Evolutionary conservation across 768 basidiomycete genomes (phyloP).

Genomic region (Trametes cingulata): DNA sequence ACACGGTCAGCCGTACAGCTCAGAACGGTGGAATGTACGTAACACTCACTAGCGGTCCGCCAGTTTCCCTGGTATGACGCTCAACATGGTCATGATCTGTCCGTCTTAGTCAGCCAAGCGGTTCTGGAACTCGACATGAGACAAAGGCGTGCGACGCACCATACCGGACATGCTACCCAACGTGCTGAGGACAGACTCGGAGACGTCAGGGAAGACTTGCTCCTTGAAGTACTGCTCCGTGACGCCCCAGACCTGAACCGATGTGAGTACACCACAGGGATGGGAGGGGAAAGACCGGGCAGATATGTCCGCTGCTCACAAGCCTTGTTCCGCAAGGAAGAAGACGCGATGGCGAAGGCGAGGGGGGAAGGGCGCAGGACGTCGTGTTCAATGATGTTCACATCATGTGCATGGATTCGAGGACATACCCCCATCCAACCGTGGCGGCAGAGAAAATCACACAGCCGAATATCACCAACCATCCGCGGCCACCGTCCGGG

Average conservation of each 20-base stretch:
- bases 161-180: slow-evolving; percentile 26
- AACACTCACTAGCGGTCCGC: slow-evolving; percentile 27
- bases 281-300: slow-evolving; percentile 22
- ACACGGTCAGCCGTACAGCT: background rate
- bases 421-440: slow-evolving; percentile 29
- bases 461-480: slow-evolving; percentile 28
- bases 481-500: slow-evolving; percentile 26
- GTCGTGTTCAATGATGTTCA: slow-evolving; percentile 6
- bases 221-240: slow-evolving; percentile 39
- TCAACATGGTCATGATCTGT: slow-evolving; percentile 26
- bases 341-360: background rate
- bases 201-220: slow-evolving; percentile 25
- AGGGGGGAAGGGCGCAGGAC: background rate
- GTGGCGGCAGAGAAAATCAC: slow-evolving; percentile 23
- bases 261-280: slow-evolving; percentile 22
- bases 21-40: background rate
- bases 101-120: background rate
- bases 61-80: slow-evolving; percentile 24
- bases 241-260: slow-evolving; percentile 34
- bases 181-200: slow-evolving; percentile 24
- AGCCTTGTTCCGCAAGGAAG: slow-evolving; percentile 21
- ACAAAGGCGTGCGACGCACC: slow-evolving; percentile 7
- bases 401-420: slow-evolving; percentile 2
- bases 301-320: slow-evolving; percentile 28
- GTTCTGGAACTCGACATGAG: background rate